Conservation (phyloP, 2,329 filamentous ascomycete genomes). For the Elsinoe perseae region DNA sequence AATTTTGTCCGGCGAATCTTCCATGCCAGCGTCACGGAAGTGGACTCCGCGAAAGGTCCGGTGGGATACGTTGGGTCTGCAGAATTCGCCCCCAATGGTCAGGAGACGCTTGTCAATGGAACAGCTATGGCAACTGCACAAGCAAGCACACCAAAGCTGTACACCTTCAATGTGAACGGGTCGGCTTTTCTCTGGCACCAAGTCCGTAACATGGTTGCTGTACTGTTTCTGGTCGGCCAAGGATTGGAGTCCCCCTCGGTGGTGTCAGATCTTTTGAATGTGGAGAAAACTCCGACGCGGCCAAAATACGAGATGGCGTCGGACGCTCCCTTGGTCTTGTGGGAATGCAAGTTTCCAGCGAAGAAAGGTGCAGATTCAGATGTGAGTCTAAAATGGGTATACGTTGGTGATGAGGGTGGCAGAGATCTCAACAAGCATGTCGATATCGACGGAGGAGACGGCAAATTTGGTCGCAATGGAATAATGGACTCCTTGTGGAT, state of each 20-base stretch:
- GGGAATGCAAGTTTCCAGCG: conserved; percentile 77
- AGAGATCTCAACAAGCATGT: conserved; percentile 26
- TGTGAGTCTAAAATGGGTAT: conserved; percentile 69
- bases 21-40: conserved; percentile 68
- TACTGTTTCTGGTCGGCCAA: conserved; percentile 90
- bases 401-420: conserved; percentile 59
- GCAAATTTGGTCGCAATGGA: conserved; percentile 57
- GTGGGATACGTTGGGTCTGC: conserved; percentile 48
- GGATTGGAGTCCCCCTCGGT: conserved; percentile 69
- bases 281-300: conserved; percentile 60
- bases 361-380: conserved; percentile 34
- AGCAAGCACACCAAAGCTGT: conserved; percentile 54
- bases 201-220: conserved; percentile 84
- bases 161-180: conserved; percentile 80
- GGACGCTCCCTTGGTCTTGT: conserved; percentile 83
- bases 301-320: conserved; percentile 87
- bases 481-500: conserved; percentile 72
- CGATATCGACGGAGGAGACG: conserved; percentile 38
- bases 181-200: conserved; percentile 98
- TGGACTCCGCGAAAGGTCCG: conserved; percentile 39
- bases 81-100: conserved; percentile 37
- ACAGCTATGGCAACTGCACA: not conserved
- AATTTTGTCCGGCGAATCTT: conserved; percentile 76
- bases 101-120: not conserved
- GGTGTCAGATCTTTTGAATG: conserved; percentile 67